Evolutionary conservation across 805 yeast genomes (phyloP).

Genomic region (Diddensiella transvaalensis): DNA sequence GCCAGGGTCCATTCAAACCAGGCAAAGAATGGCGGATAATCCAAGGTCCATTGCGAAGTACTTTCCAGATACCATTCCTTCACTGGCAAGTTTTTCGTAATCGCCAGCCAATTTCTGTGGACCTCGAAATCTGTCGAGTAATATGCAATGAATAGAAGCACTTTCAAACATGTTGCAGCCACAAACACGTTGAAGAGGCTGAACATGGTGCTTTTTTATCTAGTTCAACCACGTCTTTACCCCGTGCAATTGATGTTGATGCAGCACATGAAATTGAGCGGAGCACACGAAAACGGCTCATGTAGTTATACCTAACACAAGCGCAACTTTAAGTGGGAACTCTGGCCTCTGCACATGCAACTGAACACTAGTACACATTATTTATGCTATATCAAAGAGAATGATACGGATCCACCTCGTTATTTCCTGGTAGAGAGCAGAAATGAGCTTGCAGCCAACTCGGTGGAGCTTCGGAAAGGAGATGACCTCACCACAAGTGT

Average conservation of each 20-base stretch:
- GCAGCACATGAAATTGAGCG: no score
- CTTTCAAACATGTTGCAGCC: conserved; percentile 55
- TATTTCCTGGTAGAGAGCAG: conserved; percentile 13
- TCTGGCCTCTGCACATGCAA: conserved; percentile 2
- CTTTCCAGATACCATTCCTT: conserved; percentile 81
- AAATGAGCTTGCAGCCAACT: conserved; percentile 14
- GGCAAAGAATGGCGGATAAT: conserved; percentile 97
- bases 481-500: conserved; percentile 8
- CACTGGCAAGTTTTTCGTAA: conserved; percentile 72
- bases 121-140: conserved; percentile 97
- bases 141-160: conserved; percentile 71
- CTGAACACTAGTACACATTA: conserved; percentile 19
- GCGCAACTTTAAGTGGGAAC: no score
- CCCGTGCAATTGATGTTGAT: no score
- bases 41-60: conserved; percentile 85
- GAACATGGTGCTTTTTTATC: conserved; percentile 14
- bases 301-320: no score
- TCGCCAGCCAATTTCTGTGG: conserved; percentile 95
- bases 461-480: conserved; percentile 8
- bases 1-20: conserved; percentile 85
- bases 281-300: no score
- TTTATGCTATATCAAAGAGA: conserved; percentile 12
- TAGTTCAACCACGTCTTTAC: no score
- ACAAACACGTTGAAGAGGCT: conserved; percentile 61
- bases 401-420: conserved; percentile 16